A percentile compares a stretch with the other conserved stretches of the same genome.
Conservation (phyloP, 345 rosid genomes). For the Raphanus raphanistrum region DNA sequence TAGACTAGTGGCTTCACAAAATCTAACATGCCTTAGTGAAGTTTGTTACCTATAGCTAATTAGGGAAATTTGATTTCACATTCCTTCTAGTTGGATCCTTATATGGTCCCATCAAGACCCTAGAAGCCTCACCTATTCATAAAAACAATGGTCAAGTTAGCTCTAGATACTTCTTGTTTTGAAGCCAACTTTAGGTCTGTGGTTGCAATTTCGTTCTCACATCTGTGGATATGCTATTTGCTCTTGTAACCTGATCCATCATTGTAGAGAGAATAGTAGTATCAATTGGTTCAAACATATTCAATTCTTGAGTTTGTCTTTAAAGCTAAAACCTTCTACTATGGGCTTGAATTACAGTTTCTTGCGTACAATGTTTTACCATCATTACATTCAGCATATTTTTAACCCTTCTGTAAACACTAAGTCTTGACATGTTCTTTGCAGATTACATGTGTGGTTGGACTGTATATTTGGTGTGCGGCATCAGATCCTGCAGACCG, state of each 20-base stretch:
- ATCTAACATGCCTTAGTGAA: slow-evolving; percentile 2
- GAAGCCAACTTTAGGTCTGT: background rate
- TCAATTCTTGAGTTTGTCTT: background rate
- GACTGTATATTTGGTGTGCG: slow-evolving; percentile 81
- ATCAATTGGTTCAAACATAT: background rate
- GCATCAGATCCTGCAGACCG: slow-evolving; percentile 87
- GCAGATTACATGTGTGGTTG: slow-evolving; percentile 72
- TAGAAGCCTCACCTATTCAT: background rate
- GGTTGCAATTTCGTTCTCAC: background rate
- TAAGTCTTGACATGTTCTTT: slow-evolving; percentile 20
- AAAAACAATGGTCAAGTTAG: background rate
- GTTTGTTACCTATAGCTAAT: slow-evolving; percentile 9
- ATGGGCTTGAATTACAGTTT: background rate
- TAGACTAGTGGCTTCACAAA: slow-evolving; percentile 14
- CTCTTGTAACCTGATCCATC: background rate
- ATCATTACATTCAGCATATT: background rate
- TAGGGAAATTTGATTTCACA: slow-evolving; percentile 6
- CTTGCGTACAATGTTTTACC: background rate
- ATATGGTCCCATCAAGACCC: slow-evolving; percentile 10
- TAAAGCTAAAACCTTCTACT: background rate
- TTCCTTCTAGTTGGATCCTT: slow-evolving; percentile 22
- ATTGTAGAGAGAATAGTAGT: background rate
- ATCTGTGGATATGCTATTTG: background rate
- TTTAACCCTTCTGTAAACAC: background rate
- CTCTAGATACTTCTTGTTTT: slow-evolving; percentile 4